These are phyloP conservation scores for Rhodotorula sp. DNA, from an alignment of 1,284 basidiomycete species.

Conservation along the genomic window DNA sequence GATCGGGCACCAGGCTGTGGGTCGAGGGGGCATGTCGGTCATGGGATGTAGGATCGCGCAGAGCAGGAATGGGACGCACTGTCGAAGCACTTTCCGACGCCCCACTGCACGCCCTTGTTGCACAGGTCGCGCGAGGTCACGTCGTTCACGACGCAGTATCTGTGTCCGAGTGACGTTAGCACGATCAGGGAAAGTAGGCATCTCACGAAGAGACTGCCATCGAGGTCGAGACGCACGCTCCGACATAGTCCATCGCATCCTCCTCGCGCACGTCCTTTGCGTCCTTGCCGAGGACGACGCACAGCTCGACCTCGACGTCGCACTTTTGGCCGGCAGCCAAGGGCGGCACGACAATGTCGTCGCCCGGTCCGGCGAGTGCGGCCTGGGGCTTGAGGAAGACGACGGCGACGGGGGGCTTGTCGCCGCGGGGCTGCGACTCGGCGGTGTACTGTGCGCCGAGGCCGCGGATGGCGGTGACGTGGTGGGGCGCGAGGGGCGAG, in stretches of 20 bases:
- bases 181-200: neutral
- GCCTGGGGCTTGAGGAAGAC: constrained; percentile 78
- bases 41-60: neutral
- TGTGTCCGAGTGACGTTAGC: neutral
- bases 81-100: constrained; percentile 42
- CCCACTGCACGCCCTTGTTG: constrained; percentile 40
- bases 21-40: no score
- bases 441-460: constrained; percentile 78
- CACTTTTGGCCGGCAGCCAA: constrained; percentile 24
- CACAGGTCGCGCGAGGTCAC: constrained; percentile 29
- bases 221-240: constrained; percentile 52
- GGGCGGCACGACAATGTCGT: constrained; percentile 37
- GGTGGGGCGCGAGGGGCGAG: constrained; percentile 62
- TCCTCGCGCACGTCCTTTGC: constrained; percentile 73
- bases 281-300: constrained; percentile 76
- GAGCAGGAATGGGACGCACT: constrained; percentile 24
- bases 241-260: constrained; percentile 75
- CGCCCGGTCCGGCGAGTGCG: constrained; percentile 67
- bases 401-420: constrained; percentile 46
- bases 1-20: constrained; percentile 39
- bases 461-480: constrained; percentile 65
- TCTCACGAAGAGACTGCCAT: no score
- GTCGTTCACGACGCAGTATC: constrained; percentile 46
- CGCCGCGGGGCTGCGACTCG: constrained; percentile 55
- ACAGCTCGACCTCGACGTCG: constrained; percentile 88